Evolutionary conservation across 2,329 filamentous ascomycete genomes (phyloP), one percentile per base, ranked within the genome.

Genomic region (Sporothrix protearum): DNA sequence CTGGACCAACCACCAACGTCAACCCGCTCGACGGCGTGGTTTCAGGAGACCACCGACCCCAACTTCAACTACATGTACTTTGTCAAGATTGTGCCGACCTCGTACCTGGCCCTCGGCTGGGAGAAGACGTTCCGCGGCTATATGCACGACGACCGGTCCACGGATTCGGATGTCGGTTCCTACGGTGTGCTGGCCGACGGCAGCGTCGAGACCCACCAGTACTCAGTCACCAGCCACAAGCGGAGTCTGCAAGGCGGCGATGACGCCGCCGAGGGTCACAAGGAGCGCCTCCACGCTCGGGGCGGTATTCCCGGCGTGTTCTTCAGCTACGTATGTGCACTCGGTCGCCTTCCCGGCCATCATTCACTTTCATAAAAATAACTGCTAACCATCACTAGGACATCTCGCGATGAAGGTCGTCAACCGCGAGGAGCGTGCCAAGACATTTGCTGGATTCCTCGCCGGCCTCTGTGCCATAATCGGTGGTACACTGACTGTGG

Each of bases 51-150:
- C 1, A 84, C 87, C 47, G 94, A 97, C 78, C 88, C 93, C 76
- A 92, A 92, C 75, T 97, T 87, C 85, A 99, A 97, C 84, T 99
- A 91, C 81, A 97, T 98, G 93, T 99, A 99, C 85, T 99, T 99
- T 81, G 87, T 99, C 82, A 99, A 99, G 85, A 96, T 99, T 71
- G 96, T 99, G 42, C 93, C 92, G 2, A 99, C 96, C 1, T 95
- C 94, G 0, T 99, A 98, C 80, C 87, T 98, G 33, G 94, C 96
- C 2, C 87, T 99, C 1, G 94, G 94, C 74, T 97, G 93, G 93
- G 90, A 94, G 78, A 88, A 89, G 77, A 85, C 85, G 72, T 81
- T 83, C 71, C 76, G 72, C 49, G 78, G 77, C 57, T 77, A 80
- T 71, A 78, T 79, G 71, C 63, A 78, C 77, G 57, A 76, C 80